Evolutionary conservation across 371 early-diverging fungal genomes (phyloP).

Genomic region (Mucor indicus): DNA sequence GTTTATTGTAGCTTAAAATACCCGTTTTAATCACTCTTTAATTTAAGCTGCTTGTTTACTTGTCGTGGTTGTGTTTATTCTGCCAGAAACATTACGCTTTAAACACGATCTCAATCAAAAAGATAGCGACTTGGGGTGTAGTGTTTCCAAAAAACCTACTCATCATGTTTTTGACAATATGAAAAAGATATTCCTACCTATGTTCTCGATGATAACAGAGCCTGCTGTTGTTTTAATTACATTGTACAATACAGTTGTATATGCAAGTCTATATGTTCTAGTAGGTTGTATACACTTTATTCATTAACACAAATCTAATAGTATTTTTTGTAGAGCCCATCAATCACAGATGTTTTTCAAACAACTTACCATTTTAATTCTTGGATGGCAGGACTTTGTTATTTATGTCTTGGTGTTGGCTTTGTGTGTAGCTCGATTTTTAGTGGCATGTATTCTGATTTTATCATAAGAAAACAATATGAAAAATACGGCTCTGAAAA

Average conservation of each 20-base stretch:
- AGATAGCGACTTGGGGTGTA: no score
- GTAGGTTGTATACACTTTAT: no score
- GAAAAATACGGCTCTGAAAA: neutral
- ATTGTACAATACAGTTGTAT: constrained; percentile 23
- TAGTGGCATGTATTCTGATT: constrained; percentile 48
- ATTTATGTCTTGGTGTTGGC: constrained; percentile 46
- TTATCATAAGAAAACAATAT: constrained; percentile 26
- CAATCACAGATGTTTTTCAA: constrained; percentile 35
- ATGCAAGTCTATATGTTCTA: no score
- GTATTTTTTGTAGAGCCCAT: constrained; percentile 29
- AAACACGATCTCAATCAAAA: neutral
- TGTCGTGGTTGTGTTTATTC: constrained; percentile 11
- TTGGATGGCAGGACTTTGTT: constrained; percentile 38
- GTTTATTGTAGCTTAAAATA: no score
- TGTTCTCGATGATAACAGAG: constrained; percentile 17
- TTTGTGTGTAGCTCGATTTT: constrained; percentile 42
- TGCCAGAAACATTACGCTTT: constrained; percentile 29
- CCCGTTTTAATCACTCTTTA: no score
- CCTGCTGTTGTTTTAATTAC: constrained; percentile 23
- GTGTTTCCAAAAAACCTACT: no score
- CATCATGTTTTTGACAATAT: neutral
- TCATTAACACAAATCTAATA: no score
- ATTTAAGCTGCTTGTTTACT: constrained; percentile 12
- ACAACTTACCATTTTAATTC: constrained; percentile 26
- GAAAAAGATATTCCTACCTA: constrained; percentile 4